A percentile compares a stretch with the other conserved stretches of the same genome.
phyloP scores from a whole-genome alignment of 768 basidiomycete species.

The Boletus barrowsii region DNA sequence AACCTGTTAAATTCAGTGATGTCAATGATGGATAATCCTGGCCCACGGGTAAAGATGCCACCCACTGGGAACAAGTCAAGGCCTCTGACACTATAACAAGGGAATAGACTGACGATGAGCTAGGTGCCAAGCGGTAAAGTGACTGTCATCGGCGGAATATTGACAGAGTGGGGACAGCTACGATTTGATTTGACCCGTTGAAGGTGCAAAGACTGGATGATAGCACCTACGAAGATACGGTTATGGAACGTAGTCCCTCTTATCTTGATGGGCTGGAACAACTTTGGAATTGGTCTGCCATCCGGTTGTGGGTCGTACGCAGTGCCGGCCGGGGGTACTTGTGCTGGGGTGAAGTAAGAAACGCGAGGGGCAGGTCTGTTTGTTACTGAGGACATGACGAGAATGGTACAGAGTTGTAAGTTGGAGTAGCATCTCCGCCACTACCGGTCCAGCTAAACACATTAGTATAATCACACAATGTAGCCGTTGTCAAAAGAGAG shows the following conservation, averaged over 20 bases:
- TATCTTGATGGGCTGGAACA: slow-evolving; percentile 57
- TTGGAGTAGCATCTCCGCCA: not conserved
- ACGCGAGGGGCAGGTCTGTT: slow-evolving; percentile 42
- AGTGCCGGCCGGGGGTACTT: slow-evolving; percentile 43
- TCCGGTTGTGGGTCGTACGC: slow-evolving; percentile 40
- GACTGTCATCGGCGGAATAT: slow-evolving; percentile 55
- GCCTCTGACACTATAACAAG: not conserved
- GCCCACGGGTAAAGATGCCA: slow-evolving; percentile 18
- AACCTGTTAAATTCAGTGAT: too few species aligned
- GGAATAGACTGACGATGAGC: slow-evolving; percentile 37
- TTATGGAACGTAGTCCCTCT: slow-evolving; percentile 53
- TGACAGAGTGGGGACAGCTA: slow-evolving; percentile 58
- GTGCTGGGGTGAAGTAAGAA: slow-evolving; percentile 47
- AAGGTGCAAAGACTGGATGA: not conserved
- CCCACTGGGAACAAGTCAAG: slow-evolving; percentile 30
- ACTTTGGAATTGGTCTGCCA: slow-evolving; percentile 38
- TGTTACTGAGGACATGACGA: slow-evolving; percentile 9
- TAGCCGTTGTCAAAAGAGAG: too few species aligned
- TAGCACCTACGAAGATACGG: slow-evolving; percentile 46
- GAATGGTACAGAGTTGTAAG: too few species aligned
- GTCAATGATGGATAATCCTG: slow-evolving; percentile 63
- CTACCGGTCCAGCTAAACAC: not conserved
- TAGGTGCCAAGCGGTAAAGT: slow-evolving; percentile 53
- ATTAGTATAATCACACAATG: too few species aligned
- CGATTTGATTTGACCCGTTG: not conserved